phyloP scores from a whole-genome alignment of 176 grass and related monocot genomes.

The barley (Hordeum vulgare) region MorexV3_pseudomolecules_assembly NC_058524.1:16305132-16305631 shows the following conservation, averaged over 20 bases:
- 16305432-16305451: conserved; percentile 85
- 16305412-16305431: conserved; percentile 94
- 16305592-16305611: neutral
- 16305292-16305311: no score
- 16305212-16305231: conserved; percentile 55
- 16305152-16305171: conserved; percentile 69
- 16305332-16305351: neutral
- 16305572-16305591: neutral
- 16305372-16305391: no score
- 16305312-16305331: no score
- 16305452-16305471: conserved; percentile 49
- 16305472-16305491: conserved; percentile 71
- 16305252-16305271: conserved; percentile 73
- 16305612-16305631: neutral
- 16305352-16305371: no score
- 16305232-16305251: conserved; percentile 67
- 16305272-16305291: neutral
- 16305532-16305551: conserved; percentile 81
- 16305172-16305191: conserved; percentile 85
- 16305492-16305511: conserved; percentile 93
- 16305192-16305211: conserved; percentile 92
- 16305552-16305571: conserved; percentile 55
- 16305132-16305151: conserved; percentile 76
- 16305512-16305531: conserved; percentile 91
- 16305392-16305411: conserved; percentile 81